These are phyloP conservation scores for Phialophora chinensis DNA, from an alignment of 2,329 filamentous ascomycete species.

Conservation along the genomic window DNA sequence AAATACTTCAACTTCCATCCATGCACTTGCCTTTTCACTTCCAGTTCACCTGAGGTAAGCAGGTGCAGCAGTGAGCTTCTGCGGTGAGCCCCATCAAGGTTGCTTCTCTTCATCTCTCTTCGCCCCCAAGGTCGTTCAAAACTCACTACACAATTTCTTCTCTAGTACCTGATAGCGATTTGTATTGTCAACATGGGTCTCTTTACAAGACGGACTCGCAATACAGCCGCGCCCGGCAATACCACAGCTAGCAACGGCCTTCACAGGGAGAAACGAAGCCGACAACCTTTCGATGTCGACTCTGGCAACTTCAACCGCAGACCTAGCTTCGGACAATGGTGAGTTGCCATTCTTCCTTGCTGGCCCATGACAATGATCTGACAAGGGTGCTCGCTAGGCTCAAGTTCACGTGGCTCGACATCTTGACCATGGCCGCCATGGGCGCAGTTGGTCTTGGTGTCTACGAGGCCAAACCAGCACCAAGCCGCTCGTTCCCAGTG, in stretches of 20 bases:
- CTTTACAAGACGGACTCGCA: conserved; percentile 26
- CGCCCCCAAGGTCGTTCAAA: neutral
- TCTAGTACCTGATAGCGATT: conserved; percentile 7
- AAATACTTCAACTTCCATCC: conserved; percentile 3
- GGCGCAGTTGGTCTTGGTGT: conserved; percentile 71
- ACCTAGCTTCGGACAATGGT: conserved; percentile 71
- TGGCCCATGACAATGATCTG: neutral
- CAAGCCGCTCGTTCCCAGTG: conserved; percentile 72
- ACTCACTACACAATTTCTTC: neutral
- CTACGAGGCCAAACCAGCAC: conserved; percentile 63
- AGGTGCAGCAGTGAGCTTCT: conserved; percentile 11
- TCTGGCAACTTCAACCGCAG: conserved; percentile 54
- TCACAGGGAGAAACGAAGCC: conserved; percentile 11
- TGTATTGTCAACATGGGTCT: conserved; percentile 30
- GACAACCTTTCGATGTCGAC: conserved; percentile 34
- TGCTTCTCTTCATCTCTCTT: neutral
- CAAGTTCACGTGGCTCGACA: conserved; percentile 68
- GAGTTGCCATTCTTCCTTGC: conserved; percentile 41
- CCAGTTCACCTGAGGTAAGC: conserved; percentile 3
- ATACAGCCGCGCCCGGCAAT: conserved; percentile 18
- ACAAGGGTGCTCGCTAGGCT: conserved; percentile 26
- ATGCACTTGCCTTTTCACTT: conserved; percentile 5
- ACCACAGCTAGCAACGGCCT: conserved; percentile 14
- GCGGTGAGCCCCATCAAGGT: conserved; percentile 1
- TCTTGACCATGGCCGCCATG: conserved; percentile 70